phyloP scores from a whole-genome alignment of 2,329 filamentous ascomycete genomes.

The Penicillium paneum region DNA sequence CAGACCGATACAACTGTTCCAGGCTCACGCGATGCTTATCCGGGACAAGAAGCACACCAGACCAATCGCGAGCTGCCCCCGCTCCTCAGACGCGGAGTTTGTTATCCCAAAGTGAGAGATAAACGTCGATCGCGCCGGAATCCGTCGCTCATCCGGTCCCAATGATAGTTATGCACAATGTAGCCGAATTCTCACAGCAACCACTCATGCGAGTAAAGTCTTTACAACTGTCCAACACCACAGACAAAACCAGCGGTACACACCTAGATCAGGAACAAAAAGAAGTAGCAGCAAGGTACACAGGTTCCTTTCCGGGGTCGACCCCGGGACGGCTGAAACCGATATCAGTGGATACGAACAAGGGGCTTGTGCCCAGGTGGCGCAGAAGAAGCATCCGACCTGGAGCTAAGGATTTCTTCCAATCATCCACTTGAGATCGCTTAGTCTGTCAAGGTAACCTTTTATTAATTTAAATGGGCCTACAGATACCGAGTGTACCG shows the following conservation, averaged over 20 bases:
- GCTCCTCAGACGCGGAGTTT: background rate
- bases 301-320: constrained; percentile 5
- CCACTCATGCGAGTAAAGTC: background rate
- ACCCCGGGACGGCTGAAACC: constrained; percentile 6
- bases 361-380: background rate
- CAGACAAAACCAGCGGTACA: background rate
- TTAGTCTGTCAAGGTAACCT: background rate
- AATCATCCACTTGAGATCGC: background rate
- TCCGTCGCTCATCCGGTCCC: constrained; percentile 3
- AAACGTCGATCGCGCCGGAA: constrained; percentile 6
- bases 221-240: background rate
- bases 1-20: background rate
- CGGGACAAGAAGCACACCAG: background rate
- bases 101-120: background rate
- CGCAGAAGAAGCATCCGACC: constrained; percentile 10
- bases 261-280: background rate
- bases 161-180: background rate
- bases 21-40: background rate
- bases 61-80: background rate
- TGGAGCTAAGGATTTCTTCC: background rate
- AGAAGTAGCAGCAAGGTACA: background rate
- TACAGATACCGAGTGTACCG: background rate
- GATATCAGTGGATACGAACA: constrained; percentile 13
- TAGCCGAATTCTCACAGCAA: background rate
- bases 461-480: background rate